Conservation (phyloP, 306 rosid genomes). For the Sophora flavescens region DNA sequence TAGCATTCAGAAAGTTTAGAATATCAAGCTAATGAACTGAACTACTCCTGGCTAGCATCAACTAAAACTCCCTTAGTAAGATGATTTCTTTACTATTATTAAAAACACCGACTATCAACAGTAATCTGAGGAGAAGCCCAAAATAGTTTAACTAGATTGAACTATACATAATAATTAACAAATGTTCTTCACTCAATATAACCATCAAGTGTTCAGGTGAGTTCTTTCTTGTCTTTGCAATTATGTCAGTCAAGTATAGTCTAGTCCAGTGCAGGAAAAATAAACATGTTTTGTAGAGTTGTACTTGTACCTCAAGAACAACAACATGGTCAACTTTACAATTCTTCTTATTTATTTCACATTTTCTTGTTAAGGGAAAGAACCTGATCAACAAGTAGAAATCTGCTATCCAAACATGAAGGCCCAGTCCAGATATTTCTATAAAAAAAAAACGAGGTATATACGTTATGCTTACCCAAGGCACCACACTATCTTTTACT, state of each 20-base stretch:
- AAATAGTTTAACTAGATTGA: conserved; percentile 15
- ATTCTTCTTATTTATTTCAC: background rate
- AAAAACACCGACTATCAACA: background rate
- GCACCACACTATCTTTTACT: background rate
- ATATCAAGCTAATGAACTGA: background rate
- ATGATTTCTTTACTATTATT: background rate
- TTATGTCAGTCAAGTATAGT: background rate
- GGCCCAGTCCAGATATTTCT: background rate
- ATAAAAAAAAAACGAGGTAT: background rate
- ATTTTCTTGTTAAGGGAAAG: background rate
- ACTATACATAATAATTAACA: background rate
- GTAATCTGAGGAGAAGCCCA: conserved; percentile 10
- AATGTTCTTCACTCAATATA: background rate
- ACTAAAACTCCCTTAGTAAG: background rate
- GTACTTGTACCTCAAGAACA: conserved; percentile 11
- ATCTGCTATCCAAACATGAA: background rate
- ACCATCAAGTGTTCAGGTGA: conserved; percentile 20
- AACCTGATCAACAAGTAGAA: background rate
- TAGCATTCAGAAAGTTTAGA: conserved; percentile 1
- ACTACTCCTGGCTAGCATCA: background rate
- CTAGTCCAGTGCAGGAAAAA: background rate
- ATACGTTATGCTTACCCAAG: conserved; percentile 9
- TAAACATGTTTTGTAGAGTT: background rate
- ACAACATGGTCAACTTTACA: background rate
- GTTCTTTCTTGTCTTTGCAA: background rate